Evolutionary conservation across 257 asterid genomes (phyloP).

Genomic region (Nicotiana sylvestris): DNA sequence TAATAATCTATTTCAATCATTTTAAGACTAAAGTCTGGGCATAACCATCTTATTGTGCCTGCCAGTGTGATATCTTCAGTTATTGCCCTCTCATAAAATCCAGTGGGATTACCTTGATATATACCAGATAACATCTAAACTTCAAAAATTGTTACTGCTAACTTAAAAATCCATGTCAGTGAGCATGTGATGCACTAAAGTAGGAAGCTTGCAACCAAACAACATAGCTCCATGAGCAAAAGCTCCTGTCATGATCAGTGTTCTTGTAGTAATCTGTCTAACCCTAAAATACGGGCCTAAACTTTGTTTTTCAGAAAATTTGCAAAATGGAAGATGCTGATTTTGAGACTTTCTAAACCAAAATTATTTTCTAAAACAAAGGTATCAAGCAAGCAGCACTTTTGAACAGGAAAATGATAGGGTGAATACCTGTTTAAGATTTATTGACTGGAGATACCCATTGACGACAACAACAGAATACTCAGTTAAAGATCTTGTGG

Average conservation of each 20-base stretch:
- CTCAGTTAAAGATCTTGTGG: constrained; percentile 66
- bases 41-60: not conserved
- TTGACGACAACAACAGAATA: constrained; percentile 75
- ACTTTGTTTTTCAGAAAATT: not conserved
- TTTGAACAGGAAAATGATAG: not conserved
- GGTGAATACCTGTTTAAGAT: constrained; percentile 66
- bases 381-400: not conserved
- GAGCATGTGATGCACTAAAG: not conserved
- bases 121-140: not conserved
- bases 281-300: not conserved
- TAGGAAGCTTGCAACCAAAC: not conserved
- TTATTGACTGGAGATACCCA: constrained; percentile 86
- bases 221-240: not conserved
- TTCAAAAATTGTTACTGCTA: not conserved
- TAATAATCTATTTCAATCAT: too few relatives aligned
- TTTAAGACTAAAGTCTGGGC: not conserved
- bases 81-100: not conserved
- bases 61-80: constrained; percentile 1
- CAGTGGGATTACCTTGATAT: not conserved
- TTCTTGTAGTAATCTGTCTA: not conserved
- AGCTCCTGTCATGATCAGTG: not conserved
- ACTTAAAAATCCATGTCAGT: too few relatives aligned
- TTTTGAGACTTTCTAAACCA: not conserved
- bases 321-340: not conserved
- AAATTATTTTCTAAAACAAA: not conserved